These are phyloP conservation scores for Arthrobotrys entomopaga DNA, from an alignment of 2,329 filamentous ascomycete genomes.

Conservation along the genomic window DNA sequence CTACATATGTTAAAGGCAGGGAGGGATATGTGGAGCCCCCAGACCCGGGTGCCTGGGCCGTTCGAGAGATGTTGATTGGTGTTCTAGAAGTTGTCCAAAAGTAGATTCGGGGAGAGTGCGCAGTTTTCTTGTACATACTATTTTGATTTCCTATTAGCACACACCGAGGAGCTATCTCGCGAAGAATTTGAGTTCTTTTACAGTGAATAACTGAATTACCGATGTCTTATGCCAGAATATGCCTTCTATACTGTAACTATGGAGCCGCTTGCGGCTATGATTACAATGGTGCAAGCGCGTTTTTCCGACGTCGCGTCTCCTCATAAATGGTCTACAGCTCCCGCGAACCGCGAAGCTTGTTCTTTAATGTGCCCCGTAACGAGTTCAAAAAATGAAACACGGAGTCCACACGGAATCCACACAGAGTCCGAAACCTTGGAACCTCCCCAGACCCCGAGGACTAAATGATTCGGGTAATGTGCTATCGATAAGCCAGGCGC, in stretches of 20 bases:
- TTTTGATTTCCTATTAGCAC: neutral
- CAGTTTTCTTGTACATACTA: slow-evolving; percentile 26
- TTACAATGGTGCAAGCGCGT: no score
- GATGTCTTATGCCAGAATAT: no score
- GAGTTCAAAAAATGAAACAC: slow-evolving; percentile 32
- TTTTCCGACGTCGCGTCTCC: no score
- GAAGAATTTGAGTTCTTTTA: neutral
- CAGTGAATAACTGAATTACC: no score
- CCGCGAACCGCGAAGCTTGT: no score
- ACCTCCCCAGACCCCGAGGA: slow-evolving; percentile 49
- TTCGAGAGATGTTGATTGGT: slow-evolving; percentile 84
- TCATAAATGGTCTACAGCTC: no score
- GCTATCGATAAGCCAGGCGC: slow-evolving; percentile 31
- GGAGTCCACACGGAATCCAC: no score
- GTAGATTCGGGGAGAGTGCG: neutral
- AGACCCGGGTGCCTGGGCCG: slow-evolving; percentile 79
- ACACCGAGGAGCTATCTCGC: neutral
- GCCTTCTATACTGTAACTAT: no score
- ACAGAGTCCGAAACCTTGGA: slow-evolving; percentile 19
- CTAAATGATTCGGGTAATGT: slow-evolving; percentile 16
- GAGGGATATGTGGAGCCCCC: slow-evolving; percentile 72
- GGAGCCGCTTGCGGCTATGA: no score
- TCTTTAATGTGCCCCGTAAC: slow-evolving; percentile 35
- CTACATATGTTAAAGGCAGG: slow-evolving; percentile 74
- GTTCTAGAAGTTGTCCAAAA: slow-evolving; percentile 68